Evolutionary conservation across 345 rosid genomes (phyloP), one percentile per base, ranked within the genome.

Genomic region (Anastatica hierochuntica): DNA sequence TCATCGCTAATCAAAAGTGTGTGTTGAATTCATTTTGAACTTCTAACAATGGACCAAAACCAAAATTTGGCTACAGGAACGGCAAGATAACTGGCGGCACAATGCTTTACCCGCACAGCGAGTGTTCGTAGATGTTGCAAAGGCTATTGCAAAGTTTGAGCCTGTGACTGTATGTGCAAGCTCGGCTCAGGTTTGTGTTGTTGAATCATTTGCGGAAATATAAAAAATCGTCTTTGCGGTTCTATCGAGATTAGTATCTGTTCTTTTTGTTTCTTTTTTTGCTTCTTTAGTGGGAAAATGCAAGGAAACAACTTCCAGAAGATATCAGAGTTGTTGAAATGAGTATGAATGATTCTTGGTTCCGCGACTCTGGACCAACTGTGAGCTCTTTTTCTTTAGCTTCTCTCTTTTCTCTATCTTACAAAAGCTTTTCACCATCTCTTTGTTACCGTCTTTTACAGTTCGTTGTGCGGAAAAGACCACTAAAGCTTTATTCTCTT

Each of bases 261-360:
- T 48, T 8, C n/a, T n/a, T n/a, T n/a, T n/a, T n/a, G 4, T 47
- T 27, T 3, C 17, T 31, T n/a, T 70, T 54, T 8, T 13, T 67
- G 40, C 10, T 5, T n/a, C n/a, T 14, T 53, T 44, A 88, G 98
- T 92, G 96, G 96, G 79, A 72, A 24, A 82, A 79, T 70, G 98
- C 96, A 18, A 77, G 88, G 49, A 73, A 59, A 31, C 84, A 62
- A 65, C 73, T 92, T 53, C 98, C 96, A 16, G 73, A 69, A 27
- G 71, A 81, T 38, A 64, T 92, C 57, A 76, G 94, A 77, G 86
- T 92, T 49, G 44, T 84, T 64, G 96, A 88, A 77, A 79, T 92
- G 85, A 83, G 95, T 60, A 84, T 87, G 90, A 81, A 88, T 18
- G 98, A 84, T 68, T 79, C 96, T 39, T 92, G 98, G 98, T 81